Base-by-base conservation (phyloP, 2,329 filamentous ascomycete genomes). In the Triangularia setosa region DNA sequence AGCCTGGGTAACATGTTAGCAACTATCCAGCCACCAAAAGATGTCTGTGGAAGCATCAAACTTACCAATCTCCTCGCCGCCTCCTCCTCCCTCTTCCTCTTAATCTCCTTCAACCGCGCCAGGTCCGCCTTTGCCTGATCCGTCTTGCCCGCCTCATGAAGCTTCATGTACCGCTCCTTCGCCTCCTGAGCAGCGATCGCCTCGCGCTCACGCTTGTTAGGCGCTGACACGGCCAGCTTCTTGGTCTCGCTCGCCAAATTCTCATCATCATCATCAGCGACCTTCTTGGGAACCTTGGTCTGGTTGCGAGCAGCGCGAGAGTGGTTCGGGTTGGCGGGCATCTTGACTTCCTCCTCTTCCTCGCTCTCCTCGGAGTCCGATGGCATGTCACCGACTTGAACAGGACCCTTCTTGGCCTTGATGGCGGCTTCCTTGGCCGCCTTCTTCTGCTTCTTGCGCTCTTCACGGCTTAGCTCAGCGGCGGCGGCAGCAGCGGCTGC, bases 131-230 rank as follows among this genome's bases (percentile, higher is more conserved):
- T 90, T 57, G 94, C 93, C 83, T 97, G 91, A 66, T 99, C 95
- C 54, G 95, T 98, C 87, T 98, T 98, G 73, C 94, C 94, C 74
- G 93, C 90, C 64, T 93, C 91, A 73, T 97, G 94, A 72, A 97
- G 78, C 79, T 96, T 96, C 82, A 92, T 86, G 75, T 97, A 97
- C 70, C 88, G 85, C 81, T 97, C 93, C 77, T 93, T 93, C 28
- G 92, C 92, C 75, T 94, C 90, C 68, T 90, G 89, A 1, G 93
- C 93, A 79, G 97, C 90, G 33, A 95, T 74, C 2, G 93, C 91
- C 80, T 98, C 84, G 72, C 85, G 76, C 79, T 88, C 83, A 76
- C 84, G 79, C 61, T 83, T 77, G 73, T 78, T 85, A 67, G 68
- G 71, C 56, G 72, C 67, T 66, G 76, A 74, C 52, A 84, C 75